Percentiles rank a stretch among this genome's conserved stretches.
These are phyloP conservation scores for Plasmodiophora brassicae DNA, from an alignment of 208 protist species.

Conservation along the genomic window DNA sequence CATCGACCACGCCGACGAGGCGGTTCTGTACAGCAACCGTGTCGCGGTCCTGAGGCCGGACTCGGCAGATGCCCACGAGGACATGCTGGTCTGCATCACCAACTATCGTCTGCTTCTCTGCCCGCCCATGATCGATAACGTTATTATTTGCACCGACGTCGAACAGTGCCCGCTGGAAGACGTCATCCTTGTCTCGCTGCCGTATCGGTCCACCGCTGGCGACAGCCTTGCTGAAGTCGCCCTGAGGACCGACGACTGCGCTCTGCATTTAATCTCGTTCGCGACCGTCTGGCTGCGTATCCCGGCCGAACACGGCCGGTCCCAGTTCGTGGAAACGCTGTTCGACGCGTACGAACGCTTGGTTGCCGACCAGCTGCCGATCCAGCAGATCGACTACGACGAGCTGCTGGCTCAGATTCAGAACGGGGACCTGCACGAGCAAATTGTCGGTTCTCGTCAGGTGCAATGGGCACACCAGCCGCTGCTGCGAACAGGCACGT, in stretches of 20 bases:
- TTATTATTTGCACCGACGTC: background rate
- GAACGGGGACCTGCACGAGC: background rate
- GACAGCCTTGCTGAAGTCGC: background rate
- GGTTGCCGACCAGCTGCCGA: background rate
- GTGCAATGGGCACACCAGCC: background rate
- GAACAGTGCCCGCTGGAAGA: background rate
- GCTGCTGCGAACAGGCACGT: background rate
- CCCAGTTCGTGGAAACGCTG: background rate
- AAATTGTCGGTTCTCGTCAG: background rate
- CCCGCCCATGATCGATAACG: background rate
- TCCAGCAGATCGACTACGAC: background rate
- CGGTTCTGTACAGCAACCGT: background rate
- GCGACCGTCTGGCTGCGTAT: background rate
- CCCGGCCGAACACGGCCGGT: background rate
- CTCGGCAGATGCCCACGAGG: background rate
- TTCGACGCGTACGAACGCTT: background rate
- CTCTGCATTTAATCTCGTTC: background rate
- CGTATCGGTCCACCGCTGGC: background rate
- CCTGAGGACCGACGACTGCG: background rate
- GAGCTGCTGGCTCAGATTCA: background rate
- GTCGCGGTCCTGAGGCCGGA: background rate
- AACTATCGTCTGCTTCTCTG: conserved; percentile 18
- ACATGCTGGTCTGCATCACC: background rate
- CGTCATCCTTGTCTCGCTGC: background rate
- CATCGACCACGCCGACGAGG: background rate